Evolutionary conservation across 1,284 basidiomycete genomes (phyloP), one percentile per base, ranked within the genome.

Genomic region (Paramarasmius palmivorus): DNA sequence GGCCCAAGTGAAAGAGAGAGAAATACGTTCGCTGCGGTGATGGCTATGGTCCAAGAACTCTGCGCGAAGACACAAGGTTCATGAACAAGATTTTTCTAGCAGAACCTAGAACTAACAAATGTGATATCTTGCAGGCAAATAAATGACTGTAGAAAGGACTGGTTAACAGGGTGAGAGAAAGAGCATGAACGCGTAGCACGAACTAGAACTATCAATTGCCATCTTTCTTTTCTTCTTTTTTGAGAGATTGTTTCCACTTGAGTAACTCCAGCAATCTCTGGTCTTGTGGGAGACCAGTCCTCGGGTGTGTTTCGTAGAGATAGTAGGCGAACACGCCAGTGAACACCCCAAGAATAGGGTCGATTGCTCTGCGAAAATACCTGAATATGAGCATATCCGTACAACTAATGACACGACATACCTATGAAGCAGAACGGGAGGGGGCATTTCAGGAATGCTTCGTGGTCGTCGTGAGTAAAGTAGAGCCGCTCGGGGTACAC

Each of bases 261-360:
- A 88, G 55, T 35, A 95, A 79, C 44, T 81, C 74, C 6, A 67
- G 57, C 20, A 95, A 72, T 32, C 79, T 82, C 59, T 92, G 78
- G 7, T 88, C 84, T n/a, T 77, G 73, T 1, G 82, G 74, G 14
- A 87, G 78, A 9, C 82, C 85, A 2, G 87, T 90, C 48, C 92
- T 83, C 4, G 93, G 93, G 68, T 95, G 87, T 37, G 78, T 89
- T 68, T 95, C 92, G 70, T 90, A 83, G 20, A 95, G 81, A 66
- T 91, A 85, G 68, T 86, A 95, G 1, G 93, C 93, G 40, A 94
- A 73, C 40, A 87, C 68, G 17, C 93, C 90, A 1, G 92, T 94
- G 67, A 93, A 92, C 41, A 92, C 71, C 12, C 90, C 92, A 17
- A 95, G 73, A 23, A 92, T 57, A 15, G 89, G 88, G 69, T 93